Evolutionary conservation across 495 filamentous ascomycete species (phyloP), one percentile per base, ranked within the genome.

Genomic region (Penicillium bialowiezense): DNA sequence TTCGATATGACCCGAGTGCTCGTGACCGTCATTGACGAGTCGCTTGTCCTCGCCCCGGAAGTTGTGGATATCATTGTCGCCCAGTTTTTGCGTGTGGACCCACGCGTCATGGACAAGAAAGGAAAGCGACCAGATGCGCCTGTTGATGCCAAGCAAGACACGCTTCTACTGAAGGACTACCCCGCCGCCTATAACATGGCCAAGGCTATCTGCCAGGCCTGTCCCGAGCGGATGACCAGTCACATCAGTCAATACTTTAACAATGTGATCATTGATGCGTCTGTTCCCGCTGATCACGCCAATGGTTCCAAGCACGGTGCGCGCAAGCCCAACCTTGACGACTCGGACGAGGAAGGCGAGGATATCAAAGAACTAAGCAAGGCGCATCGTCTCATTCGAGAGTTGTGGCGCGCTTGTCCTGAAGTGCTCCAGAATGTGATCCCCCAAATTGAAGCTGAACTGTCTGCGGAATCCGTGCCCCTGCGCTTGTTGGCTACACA

Each of bases 231-330:
- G 63, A 97, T 99, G 92, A 85, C 89, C 1, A 84, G 90, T 40
- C 86, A 90, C 56, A 85, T 97, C 45, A 91, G 90, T 54, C 91
- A 95, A 60, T 99, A 97, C 62, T 99, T 99, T 68, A 93, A 91
- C 65, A 90, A 96, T 49, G 89, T 97, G 18, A 92, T 99, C 44
- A 81, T 96, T 37, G 89, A 96, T 56, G 85, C 88, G 10, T 90
- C 92, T 1, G 77, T 82, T 2, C 59, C 64, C 1, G 65, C 62
- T 6, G 56, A 48, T 26, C 44, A 56, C 44, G 42, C 64, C 12
- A 72, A 76, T 15, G 64, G 66, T 4, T 54, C 60, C 69, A 86
- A 75, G 72, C 71, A 58, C 23, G 61, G 59, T 23, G 59, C 71
- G 41, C 68, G 73, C 42, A 76, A 70, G 56, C 63, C 68, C 12